These are phyloP conservation scores for Alternaria consortialis DNA, from an alignment of 2,329 filamentous ascomycete species.

Conservation along the genomic window DNA sequence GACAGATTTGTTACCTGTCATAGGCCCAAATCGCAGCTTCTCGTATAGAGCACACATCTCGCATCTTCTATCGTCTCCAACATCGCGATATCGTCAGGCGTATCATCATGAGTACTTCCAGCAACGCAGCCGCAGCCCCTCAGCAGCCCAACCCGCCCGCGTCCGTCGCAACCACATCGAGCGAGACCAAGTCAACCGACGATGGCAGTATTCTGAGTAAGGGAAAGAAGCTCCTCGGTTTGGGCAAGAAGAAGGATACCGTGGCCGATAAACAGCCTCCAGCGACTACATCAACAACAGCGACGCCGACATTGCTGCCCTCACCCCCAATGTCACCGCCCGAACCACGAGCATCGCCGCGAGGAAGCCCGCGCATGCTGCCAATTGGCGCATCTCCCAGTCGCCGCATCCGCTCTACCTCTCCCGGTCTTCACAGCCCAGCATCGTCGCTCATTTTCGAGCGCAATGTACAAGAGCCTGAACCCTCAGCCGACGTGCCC, in stretches of 20 bases:
- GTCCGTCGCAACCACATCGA: constrained; percentile 28
- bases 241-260: constrained; percentile 49
- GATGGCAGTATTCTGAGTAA: constrained; percentile 41
- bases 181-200: constrained; percentile 35
- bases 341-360: constrained; percentile 45
- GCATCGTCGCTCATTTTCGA: constrained; percentile 86
- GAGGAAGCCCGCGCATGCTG: constrained; percentile 48
- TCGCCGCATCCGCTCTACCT: constrained; percentile 71
- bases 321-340: constrained; percentile 43
- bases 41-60: constrained; percentile 4
- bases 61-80: background rate
- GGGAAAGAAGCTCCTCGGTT: constrained; percentile 49
- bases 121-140: constrained; percentile 13
- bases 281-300: constrained; percentile 20
- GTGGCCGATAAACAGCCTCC: constrained; percentile 18
- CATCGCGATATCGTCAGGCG: background rate
- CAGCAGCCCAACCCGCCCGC: constrained; percentile 20
- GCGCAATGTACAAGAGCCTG: constrained; percentile 86
- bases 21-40: constrained; percentile 19
- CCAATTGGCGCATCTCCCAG: constrained; percentile 65
- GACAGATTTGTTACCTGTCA: constrained; percentile 7
- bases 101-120: constrained; percentile 18
- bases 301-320: constrained; percentile 39
- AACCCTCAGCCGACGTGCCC: constrained; percentile 85
- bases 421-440: constrained; percentile 81